Percentiles rank a stretch among this genome's conserved stretches.
Evolutionary conservation across 106 monocot genomes (phyloP).

Genomic region (Dendrobium officinale): DNA sequence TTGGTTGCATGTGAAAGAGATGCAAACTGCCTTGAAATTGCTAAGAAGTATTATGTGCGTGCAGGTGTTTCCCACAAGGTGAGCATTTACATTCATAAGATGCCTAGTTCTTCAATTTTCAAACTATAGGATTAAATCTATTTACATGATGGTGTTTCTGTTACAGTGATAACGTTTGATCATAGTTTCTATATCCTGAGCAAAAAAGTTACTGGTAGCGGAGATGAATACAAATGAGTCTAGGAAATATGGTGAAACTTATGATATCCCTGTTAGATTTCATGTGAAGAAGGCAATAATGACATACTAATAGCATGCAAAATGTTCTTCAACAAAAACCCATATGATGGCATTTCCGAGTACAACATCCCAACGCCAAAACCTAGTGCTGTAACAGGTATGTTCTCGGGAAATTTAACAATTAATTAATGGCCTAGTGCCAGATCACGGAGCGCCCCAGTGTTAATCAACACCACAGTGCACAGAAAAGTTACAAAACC

Average conservation of each 20-base stretch:
- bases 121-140: background rate
- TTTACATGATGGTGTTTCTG: background rate
- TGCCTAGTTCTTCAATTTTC: background rate
- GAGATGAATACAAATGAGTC: background rate
- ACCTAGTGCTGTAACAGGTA: no score
- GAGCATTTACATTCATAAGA: background rate
- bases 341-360: no score
- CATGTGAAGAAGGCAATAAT: background rate
- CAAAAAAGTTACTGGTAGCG: background rate
- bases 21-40: constrained; percentile 71
- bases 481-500: no score
- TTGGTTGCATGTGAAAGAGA: constrained; percentile 97
- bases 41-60: constrained; percentile 75
- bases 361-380: no score
- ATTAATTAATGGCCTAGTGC: no score
- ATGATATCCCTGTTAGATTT: background rate
- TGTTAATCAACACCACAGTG: no score
- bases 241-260: background rate
- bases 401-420: no score
- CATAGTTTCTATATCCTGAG: background rate
- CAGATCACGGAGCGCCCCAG: no score
- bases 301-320: no score
- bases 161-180: background rate
- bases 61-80: constrained; percentile 96
- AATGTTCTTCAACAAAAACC: no score